Evolutionary conservation across 148 eudicot genomes (phyloP).

Genomic region (Agrostemma githago): DNA sequence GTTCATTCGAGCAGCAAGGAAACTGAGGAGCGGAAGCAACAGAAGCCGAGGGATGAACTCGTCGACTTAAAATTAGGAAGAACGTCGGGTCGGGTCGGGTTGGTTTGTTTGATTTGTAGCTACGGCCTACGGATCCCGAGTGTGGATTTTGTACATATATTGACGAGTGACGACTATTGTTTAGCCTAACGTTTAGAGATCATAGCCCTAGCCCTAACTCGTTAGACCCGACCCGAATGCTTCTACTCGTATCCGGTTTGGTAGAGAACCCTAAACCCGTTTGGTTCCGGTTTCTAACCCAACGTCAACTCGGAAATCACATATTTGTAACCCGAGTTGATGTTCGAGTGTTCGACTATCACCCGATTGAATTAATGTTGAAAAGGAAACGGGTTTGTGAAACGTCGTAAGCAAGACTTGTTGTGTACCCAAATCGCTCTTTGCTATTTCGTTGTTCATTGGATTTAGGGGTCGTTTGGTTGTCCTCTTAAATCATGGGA

Average conservation of each 20-base stretch:
- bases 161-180: neutral
- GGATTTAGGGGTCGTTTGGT: no score
- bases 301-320: slow-evolving; percentile 11
- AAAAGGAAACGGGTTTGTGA: no score
- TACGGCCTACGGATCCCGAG: slow-evolving; percentile 5
- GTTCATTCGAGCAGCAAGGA: slow-evolving; percentile 71
- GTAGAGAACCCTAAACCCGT: slow-evolving; percentile 7
- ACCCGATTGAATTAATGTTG: no score
- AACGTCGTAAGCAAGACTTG: no score
- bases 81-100: no score
- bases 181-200: slow-evolving; percentile 28
- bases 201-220: slow-evolving; percentile 29
- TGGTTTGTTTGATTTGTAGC: slow-evolving; percentile 25
- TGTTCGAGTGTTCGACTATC: neutral
- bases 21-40: slow-evolving; percentile 36
- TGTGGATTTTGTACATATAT: slow-evolving; percentile 16
- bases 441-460: no score
- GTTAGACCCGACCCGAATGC: neutral
- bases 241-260: slow-evolving; percentile 13
- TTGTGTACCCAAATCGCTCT: no score
- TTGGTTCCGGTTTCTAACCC: slow-evolving; percentile 25
- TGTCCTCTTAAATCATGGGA: no score
- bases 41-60: slow-evolving; percentile 21
- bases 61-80: neutral
- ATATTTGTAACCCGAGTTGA: slow-evolving; percentile 12